These are phyloP conservation scores for Pseudisothecium myosuroides DNA, from an alignment of 225 moss, liverwort and hornwort genomes.

Conservation along the genomic window DNA sequence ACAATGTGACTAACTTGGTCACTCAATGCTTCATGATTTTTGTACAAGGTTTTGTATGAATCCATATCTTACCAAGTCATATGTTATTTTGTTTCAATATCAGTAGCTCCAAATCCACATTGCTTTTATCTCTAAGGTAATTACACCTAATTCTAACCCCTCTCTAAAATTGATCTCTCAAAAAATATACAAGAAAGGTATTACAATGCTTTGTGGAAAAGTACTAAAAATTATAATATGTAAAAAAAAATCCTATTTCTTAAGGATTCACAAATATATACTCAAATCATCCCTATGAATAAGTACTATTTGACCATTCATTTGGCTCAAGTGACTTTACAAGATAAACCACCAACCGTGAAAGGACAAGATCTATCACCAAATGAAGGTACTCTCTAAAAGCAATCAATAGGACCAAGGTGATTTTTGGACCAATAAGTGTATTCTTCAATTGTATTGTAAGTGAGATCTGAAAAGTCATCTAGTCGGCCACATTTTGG, in stretches of 20 bases:
- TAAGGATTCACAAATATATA: neutral
- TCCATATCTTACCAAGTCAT: neutral
- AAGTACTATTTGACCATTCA: neutral
- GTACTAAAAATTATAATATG: neutral
- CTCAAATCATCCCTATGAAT: neutral
- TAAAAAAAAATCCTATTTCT: too few species aligned
- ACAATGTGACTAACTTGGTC: neutral
- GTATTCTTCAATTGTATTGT: neutral
- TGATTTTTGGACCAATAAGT: neutral
- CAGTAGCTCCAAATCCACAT: neutral
- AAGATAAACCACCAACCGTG: rapidly evolving
- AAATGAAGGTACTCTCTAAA: neutral
- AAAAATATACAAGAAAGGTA: neutral
- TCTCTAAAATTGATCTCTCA: neutral
- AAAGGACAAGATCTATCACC: neutral
- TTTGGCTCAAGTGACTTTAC: neutral
- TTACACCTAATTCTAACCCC: neutral
- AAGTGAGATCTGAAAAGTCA: neutral
- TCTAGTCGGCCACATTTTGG: rapidly evolving
- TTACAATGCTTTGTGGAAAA: neutral
- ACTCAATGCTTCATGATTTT: neutral
- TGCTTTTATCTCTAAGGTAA: neutral
- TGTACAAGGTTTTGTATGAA: neutral
- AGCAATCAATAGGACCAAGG: neutral
- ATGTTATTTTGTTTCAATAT: neutral